phyloP scores from a whole-genome alignment of 176 grass and related monocot species.

The Dendrocalamus sinicus region DNA sequence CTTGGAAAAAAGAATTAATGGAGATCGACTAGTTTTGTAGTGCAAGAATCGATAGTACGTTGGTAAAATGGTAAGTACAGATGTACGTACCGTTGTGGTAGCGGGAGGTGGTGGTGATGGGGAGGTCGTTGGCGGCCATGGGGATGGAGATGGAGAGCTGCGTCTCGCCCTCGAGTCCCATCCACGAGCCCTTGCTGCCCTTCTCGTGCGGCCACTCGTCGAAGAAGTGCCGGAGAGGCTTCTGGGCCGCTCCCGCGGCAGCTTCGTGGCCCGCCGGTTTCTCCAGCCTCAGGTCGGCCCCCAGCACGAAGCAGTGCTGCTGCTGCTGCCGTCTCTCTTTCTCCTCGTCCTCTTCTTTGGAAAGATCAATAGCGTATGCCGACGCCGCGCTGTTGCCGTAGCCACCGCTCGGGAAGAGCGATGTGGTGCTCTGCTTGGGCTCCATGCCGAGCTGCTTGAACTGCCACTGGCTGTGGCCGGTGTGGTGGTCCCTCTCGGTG shows the following conservation, averaged over 20 bases:
- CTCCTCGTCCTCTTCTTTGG: constrained; percentile 43
- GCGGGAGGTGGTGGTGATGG: constrained; percentile 60
- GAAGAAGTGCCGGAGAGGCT: constrained; percentile 81
- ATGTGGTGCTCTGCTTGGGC: constrained; percentile 23
- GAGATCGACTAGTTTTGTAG: neutral
- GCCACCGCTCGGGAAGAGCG: constrained; percentile 39
- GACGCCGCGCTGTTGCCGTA: constrained; percentile 43
- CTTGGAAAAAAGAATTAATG: neutral
- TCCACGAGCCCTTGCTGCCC: constrained; percentile 63
- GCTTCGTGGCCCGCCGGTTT: constrained; percentile 39
- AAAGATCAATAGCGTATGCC: constrained; percentile 35
- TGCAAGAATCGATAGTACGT: neutral
- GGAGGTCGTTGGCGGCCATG: constrained; percentile 53
- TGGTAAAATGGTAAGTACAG: neutral
- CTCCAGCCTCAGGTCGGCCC: constrained; percentile 76
- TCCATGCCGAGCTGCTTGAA: constrained; percentile 74
- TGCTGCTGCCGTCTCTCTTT: constrained; percentile 61
- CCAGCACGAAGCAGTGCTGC: constrained; percentile 93
- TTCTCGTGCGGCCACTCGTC: constrained; percentile 88
- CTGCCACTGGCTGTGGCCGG: constrained; percentile 69
- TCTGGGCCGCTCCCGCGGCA: constrained; percentile 41
- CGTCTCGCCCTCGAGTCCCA: constrained; percentile 69
- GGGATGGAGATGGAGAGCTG: constrained; percentile 76
- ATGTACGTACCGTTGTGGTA: constrained; percentile 43
- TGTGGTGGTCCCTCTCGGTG: constrained; percentile 52